Base-by-base conservation (phyloP, 495 filamentous ascomycete genomes). In the Neurospora sp. region DNA sequence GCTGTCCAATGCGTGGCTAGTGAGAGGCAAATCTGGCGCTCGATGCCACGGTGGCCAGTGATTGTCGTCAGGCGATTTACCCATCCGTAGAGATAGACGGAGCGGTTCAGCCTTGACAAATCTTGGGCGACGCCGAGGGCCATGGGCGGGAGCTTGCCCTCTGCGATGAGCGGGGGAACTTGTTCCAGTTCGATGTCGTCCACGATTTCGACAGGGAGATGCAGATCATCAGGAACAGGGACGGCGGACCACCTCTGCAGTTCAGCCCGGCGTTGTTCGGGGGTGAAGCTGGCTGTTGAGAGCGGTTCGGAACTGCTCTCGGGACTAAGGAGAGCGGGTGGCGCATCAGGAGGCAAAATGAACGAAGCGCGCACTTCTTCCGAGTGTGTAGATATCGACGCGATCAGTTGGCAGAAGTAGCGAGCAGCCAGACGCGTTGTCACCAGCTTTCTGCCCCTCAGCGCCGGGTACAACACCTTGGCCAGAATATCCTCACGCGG, bases 391-490 rank as follows among this genome's bases (percentile, higher is more conserved):
- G 81, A 79, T 5, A 85, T 81, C 35, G 82, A 78, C 39, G 69
- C 76, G 42, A 85, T 80, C 44, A 85, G 76, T 40, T 79, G 75
- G 53, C 79, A 79, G 69, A 85, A 84, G 46, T 83, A 81, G 14
- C 74, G 70, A 18, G 80, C 80, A 3, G 82, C 84, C 9, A 74
- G 76, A 12, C 70, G 35, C 0, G 84, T 84, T 72, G 80, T 82
- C 11, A 84, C 77, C 40, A 85, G 76, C 48, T 75, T 77, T 18
- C 78, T 78, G 0, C 82, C 79, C 2, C 74, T 69, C 7, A 85
- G 68, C 11, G 79, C 80, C 0, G 84, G 83, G 71, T 81, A 81
- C 35, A 85, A 40, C 2, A 82, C 74, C 35, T 71, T 76, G 22
- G 77, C 68, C 3, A 85, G 73, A 18, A 82, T 79, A 18, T 82